phyloP scores from a whole-genome alignment of 2,329 filamentous ascomycete genomes.

The Apiospora saccharicola region DNA sequence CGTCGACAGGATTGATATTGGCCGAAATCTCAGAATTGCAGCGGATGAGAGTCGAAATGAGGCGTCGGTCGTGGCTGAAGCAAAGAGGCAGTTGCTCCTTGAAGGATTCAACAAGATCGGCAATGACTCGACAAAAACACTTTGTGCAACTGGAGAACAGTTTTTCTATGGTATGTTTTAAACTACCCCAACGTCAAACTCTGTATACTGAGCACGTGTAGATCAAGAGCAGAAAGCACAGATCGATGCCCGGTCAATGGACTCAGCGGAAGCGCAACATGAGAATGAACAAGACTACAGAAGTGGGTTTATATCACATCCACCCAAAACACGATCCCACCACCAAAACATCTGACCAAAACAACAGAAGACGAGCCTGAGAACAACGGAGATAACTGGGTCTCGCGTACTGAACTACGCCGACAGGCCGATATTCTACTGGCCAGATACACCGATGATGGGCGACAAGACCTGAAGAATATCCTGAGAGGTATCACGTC shows the following conservation, averaged over 20 bases:
- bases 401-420: background rate
- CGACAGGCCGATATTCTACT: background rate
- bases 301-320: background rate
- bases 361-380: background rate
- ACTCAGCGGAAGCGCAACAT: background rate
- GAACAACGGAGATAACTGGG: fast-evolving
- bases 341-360: background rate
- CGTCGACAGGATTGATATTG: background rate
- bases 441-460: background rate
- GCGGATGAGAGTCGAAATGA: background rate
- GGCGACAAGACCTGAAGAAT: background rate
- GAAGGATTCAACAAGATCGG: background rate
- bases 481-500: background rate
- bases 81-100: background rate
- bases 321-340: background rate
- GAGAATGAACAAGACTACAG: background rate
- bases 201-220: background rate
- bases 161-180: background rate
- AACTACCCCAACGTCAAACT: background rate
- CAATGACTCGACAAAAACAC: background rate
- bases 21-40: background rate
- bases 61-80: background rate
- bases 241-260: too few species aligned
- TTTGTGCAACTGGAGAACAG: background rate
- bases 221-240: background rate